Evolutionary conservation across 2,329 filamentous ascomycete species (phyloP).

Genomic region (Didymella lethalis): DNA sequence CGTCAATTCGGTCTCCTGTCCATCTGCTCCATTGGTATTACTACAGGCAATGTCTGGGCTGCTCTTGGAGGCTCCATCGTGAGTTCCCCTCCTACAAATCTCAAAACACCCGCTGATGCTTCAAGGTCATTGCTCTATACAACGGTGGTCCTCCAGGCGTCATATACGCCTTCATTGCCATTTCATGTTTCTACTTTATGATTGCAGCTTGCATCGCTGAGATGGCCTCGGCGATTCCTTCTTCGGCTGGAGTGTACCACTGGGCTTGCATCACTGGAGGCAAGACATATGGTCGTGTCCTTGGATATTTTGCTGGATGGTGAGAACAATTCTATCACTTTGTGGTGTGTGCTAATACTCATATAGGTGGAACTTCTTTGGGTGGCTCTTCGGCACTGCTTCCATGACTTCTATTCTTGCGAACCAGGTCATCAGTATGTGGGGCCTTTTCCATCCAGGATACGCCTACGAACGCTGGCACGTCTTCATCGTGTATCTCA

Average conservation of each 20-base stretch:
- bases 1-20: conserved; percentile 59
- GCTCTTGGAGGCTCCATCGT: conserved; percentile 59
- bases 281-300: conserved; percentile 54
- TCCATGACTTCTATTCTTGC: conserved; percentile 55
- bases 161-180: conserved; percentile 58
- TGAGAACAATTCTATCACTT: conserved; percentile 20
- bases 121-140: conserved; percentile 52
- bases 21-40: conserved; percentile 57
- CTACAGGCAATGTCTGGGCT: conserved; percentile 55
- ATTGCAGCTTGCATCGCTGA: conserved; percentile 62
- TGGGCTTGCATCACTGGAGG: conserved; percentile 62
- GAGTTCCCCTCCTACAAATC: conserved; percentile 20
- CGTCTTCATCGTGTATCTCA: conserved; percentile 59
- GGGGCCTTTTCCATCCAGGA: conserved; percentile 57
- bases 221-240: conserved; percentile 56
- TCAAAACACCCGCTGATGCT: background rate
- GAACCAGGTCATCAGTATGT: conserved; percentile 59
- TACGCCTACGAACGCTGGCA: conserved; percentile 60
- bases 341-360: background rate
- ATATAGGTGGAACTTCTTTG: conserved; percentile 59
- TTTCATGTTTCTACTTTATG: conserved; percentile 61
- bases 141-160: conserved; percentile 58
- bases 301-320: conserved; percentile 61
- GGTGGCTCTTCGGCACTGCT: conserved; percentile 58
- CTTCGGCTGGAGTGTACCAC: conserved; percentile 59